Evolutionary conservation across 176 grass and related monocot species (phyloP).

Genomic region (Carex parvula): DNA sequence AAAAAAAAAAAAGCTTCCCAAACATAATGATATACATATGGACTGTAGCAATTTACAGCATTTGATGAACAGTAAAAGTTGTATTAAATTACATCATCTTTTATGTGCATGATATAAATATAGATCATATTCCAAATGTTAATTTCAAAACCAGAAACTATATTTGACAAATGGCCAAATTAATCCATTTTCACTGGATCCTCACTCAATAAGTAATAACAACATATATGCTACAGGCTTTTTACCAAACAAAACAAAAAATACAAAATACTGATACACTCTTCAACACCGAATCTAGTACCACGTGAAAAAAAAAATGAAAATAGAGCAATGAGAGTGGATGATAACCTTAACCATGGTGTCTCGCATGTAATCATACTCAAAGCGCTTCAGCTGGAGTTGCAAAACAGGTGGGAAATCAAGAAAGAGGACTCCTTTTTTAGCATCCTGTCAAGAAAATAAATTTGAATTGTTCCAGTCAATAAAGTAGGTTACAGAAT

Average conservation of each 20-base stretch:
- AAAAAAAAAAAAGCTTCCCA: not conserved
- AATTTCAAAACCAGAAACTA: not conserved
- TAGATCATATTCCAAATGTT: not conserved
- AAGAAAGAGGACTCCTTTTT: slow-evolving; percentile 85
- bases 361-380: slow-evolving; percentile 87
- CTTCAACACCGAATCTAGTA: not conserved
- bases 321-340: slow-evolving; percentile 16
- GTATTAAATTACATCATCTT: not conserved
- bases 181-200: not conserved
- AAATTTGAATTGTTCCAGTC: slow-evolving; percentile 18
- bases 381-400: slow-evolving; percentile 90
- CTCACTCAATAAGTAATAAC: not conserved
- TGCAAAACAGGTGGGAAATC: slow-evolving; percentile 91
- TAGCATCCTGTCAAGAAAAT: slow-evolving; percentile 64
- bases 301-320: not conserved
- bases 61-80: not conserved
- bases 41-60: not conserved
- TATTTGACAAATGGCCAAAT: not conserved
- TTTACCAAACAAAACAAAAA: too few relatives aligned
- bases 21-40: not conserved
- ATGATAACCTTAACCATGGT: slow-evolving; percentile 80
- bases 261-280: not conserved
- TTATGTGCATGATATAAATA: not conserved
- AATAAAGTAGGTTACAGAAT: slow-evolving; percentile 10
- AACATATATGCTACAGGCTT: too few relatives aligned